phyloP scores from a whole-genome alignment of 2,329 filamentous ascomycete species.

The Neoarthrinium moseri region DNA sequence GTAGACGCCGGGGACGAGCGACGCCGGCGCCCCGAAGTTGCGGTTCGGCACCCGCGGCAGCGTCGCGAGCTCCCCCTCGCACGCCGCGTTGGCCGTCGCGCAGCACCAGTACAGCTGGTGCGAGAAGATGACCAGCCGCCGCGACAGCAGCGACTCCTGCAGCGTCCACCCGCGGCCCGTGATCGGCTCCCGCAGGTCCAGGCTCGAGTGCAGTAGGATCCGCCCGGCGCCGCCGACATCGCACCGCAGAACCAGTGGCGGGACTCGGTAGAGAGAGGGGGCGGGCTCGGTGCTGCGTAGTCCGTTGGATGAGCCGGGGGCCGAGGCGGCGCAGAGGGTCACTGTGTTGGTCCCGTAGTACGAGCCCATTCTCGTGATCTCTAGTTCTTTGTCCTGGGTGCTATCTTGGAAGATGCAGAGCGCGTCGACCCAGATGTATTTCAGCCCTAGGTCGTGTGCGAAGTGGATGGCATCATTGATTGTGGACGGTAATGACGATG shows the following conservation, averaged over 20 bases:
- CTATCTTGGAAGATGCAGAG: conserved; percentile 4
- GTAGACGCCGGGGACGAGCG: conserved; percentile 13
- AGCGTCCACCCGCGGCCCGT: conserved; percentile 18
- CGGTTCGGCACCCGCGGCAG: conserved; percentile 6
- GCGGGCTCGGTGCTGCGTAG: background rate
- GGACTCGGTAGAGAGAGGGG: background rate
- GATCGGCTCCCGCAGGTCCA: conserved; percentile 10
- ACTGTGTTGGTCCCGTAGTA: background rate
- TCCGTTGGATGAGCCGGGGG: background rate
- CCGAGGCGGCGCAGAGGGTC: background rate
- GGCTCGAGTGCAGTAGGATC: background rate
- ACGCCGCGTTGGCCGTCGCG: conserved; percentile 14
- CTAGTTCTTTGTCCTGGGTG: background rate
- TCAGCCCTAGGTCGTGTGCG: background rate
- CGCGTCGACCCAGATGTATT: conserved; percentile 4
- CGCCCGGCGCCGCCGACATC: background rate
- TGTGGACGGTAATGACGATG: background rate
- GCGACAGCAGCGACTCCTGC: conserved; percentile 17
- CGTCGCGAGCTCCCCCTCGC: conserved; percentile 6
- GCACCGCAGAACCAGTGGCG: background rate
- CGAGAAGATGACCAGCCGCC: conserved; percentile 18
- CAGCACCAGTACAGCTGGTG: conserved; percentile 18
- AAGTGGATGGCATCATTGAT: background rate
- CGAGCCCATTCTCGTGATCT: background rate
- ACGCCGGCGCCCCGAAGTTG: conserved; percentile 13